These are phyloP conservation scores for Boletales sp. DNA, from an alignment of 768 basidiomycete species.

Conservation along the genomic window DNA sequence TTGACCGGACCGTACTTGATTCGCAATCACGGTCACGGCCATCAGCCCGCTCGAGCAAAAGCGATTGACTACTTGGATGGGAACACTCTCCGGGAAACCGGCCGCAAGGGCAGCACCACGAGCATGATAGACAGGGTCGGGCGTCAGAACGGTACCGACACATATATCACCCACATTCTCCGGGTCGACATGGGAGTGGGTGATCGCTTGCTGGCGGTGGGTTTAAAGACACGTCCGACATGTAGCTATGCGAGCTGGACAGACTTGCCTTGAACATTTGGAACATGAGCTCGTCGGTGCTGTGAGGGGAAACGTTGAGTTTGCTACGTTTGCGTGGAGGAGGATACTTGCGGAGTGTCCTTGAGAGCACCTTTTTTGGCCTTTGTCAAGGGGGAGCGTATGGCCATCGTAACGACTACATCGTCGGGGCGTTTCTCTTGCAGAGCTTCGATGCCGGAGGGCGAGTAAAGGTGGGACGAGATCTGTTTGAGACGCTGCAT, in stretches of 20 bases:
- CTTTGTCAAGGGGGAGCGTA: conserved; percentile 72
- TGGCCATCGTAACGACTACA: conserved; percentile 80
- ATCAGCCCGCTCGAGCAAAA: conserved; percentile 87
- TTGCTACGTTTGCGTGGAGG: not conserved
- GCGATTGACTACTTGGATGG: conserved; percentile 71
- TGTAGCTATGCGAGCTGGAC: not conserved
- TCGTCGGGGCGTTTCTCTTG: conserved; percentile 64
- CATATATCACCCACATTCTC: conserved; percentile 70
- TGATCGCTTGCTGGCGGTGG: conserved; percentile 50
- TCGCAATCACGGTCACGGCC: conserved; percentile 74
- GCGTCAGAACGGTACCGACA: conserved; percentile 72
- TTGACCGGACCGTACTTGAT: conserved; percentile 73
- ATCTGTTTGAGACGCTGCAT: conserved; percentile 70
- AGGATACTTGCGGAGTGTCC: conserved; percentile 53
- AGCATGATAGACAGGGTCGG: conserved; percentile 64
- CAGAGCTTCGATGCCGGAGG: conserved; percentile 49
- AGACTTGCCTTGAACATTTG: conserved; percentile 70
- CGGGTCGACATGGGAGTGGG: conserved; percentile 58
- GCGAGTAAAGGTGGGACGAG: conserved; percentile 50
- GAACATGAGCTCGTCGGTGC: conserved; percentile 75
- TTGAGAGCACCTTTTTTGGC: conserved; percentile 74
- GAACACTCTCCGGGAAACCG: conserved; percentile 75
- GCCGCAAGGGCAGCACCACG: conserved; percentile 75
- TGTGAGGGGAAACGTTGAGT: conserved; percentile 25
- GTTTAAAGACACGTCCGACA: not conserved